Conservation (phyloP, 768 basidiomycete genomes). For the Termitomyces heimii region DNA sequence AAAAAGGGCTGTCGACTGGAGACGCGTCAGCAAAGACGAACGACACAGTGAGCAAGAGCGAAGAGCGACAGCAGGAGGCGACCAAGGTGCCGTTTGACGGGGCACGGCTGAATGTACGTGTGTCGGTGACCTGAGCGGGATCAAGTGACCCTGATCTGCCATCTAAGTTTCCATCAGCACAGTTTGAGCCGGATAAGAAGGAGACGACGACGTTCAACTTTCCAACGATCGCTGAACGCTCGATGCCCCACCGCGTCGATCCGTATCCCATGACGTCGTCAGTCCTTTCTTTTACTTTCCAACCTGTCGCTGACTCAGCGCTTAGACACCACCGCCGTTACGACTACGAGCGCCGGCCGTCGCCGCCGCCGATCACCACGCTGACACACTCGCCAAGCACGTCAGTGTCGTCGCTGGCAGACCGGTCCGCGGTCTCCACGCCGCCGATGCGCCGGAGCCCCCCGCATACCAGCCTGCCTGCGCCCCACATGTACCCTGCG, state of each 20-base stretch:
- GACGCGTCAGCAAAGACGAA: conserved; percentile 7
- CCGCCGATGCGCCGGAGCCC: conserved; percentile 45
- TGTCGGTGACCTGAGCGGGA: conserved; percentile 22
- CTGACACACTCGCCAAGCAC: conserved; percentile 57
- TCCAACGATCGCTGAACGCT: conserved; percentile 12
- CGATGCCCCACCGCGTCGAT: conserved; percentile 50
- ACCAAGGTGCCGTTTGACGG: conserved; percentile 5
- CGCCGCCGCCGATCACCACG: conserved; percentile 36
- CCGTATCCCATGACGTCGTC: conserved; percentile 24
- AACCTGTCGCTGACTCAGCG: conserved; percentile 13
- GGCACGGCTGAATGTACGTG: conserved; percentile 24
- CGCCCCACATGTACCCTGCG: conserved; percentile 26
- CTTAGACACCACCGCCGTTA: conserved; percentile 28
- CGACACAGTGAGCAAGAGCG: conserved; percentile 3
- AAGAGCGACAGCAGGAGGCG: conserved; percentile 7
- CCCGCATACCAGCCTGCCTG: conserved; percentile 21
- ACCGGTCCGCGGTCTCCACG: conserved; percentile 55
- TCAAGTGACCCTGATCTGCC: conserved; percentile 28
- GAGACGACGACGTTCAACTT: conserved; percentile 7
- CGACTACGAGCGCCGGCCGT: conserved; percentile 27
- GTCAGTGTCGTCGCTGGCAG: conserved; percentile 47
- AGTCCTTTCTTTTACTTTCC: not conserved
- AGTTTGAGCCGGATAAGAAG: conserved; percentile 17
- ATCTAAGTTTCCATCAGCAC: conserved; percentile 27
- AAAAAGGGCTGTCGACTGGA: not conserved